Evolutionary conservation across 495 filamentous ascomycete species (phyloP), one percentile per base, ranked within the genome.

Genomic region (Tuber magnatum): DNA sequence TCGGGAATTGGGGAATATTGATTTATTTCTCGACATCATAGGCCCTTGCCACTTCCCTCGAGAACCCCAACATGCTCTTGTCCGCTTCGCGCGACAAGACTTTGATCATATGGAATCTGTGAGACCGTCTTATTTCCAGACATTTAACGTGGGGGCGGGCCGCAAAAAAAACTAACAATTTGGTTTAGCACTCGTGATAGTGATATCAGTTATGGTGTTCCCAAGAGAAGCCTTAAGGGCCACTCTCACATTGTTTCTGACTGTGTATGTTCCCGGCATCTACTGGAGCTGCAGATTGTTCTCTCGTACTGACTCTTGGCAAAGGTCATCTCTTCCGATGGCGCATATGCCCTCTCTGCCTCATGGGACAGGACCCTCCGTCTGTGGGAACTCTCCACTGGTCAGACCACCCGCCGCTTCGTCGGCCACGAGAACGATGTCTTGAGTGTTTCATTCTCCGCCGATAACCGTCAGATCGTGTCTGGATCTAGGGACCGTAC

Each of bases 31-130:
- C 39, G n/a, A n/a, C 14, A 38, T 38, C 32, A 46, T 56, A 82
- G 81, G 90, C 88, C 87, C 89, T 99, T 85, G 95, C 95, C 80
- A 99, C 95, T 82, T 97, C 94, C 83, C 90, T 97, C 86, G 95
- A 99, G 91, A 99, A 98, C 92, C 96, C 96, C 83, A 97, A 99
- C 90, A 99, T 99, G 96, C 94, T 99, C 84, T 92, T 99, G 80
- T 99, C 95, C 76, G 94, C 89, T 82, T 92, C 89, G 86, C 93
- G 95, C 86, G 95, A 99, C 90, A 97, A 98, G 90, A 93, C 92
- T 82, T 88, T 99, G 84, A 99, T 99, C 88, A 94, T 99, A 90
- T 99, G 95, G 95, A 97, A 97, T 91, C 91, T 99, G 81, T 83
- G 75, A 81, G 81, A 76, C 51, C 41, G 71, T 56, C n/a, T 48